Evolutionary conservation across 257 asterid genomes (phyloP), one percentile per base, ranked within the genome.

Genomic region (Lantana camara): DNA sequence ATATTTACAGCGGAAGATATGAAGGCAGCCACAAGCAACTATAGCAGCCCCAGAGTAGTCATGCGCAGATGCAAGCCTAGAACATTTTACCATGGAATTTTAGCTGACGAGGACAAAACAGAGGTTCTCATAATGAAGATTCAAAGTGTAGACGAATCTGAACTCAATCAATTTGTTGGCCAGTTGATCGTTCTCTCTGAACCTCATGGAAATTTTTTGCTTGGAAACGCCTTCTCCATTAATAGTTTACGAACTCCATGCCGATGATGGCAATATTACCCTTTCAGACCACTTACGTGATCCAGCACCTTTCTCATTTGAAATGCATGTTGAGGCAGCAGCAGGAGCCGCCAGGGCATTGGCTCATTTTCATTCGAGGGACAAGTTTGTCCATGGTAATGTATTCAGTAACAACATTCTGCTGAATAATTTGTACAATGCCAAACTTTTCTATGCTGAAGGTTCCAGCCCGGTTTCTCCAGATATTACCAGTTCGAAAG

Each of bases 141-240:
- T 22, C 41, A 23, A 5, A 63, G 50, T 4, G 50, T 63, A 37
- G 40, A 38, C 14, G 7, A 35, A 32, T 21, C 60, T 17, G 40
- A 49, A 8, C 21, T 49, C 4, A 40, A 63, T 16, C 69, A 21
- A 14, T 63, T 63, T 14, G 60, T 63, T 13, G 69, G 49, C 35
- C 60, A 63, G 30, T 15, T 63, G 50, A 50, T 63, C 24, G 20
- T 63, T 14, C 50, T 63, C 69, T 50, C n/a, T n/a, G 37, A 50
- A 35, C 60, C 69, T 16, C 69, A 49, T 17, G 50, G 16, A 17
- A 63, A 63, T 35, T 15, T 63, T 59, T 37, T 63, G 69, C 69
- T 35, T 63, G 50, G 69, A 49, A 20, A 63, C 60, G 21, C 24
- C 0, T 10, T 13, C 12, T 16, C 69, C 69, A 3, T 49, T 35